Evolutionary conservation across 108 stramenopile species (phyloP).

Genomic region (Conticribra weissflogii): DNA sequence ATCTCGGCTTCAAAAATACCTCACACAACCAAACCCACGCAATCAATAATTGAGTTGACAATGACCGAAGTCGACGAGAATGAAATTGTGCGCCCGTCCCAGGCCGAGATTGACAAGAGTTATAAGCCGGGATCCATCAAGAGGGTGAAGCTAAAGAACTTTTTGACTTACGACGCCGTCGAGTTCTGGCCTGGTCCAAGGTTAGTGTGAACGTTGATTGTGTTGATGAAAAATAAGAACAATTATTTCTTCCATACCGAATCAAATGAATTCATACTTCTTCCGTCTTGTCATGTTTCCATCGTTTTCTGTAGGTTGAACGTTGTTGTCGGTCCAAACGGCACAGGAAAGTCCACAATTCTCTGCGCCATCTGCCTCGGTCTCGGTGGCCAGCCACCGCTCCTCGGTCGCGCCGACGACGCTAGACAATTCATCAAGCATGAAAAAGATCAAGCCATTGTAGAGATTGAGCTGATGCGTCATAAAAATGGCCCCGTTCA

Average conservation of each 20-base stretch:
- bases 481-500: constrained; percentile 21
- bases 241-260: no score
- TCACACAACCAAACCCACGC: no score
- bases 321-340: constrained; percentile 94
- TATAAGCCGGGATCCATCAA: constrained; percentile 83
- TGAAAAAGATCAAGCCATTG: constrained; percentile 72
- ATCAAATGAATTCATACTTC: no score
- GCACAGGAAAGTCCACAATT: constrained; percentile 95
- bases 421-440: constrained; percentile 87
- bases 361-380: constrained; percentile 95
- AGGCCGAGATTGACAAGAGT: constrained; percentile 46
- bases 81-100: constrained; percentile 39
- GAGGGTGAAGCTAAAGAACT: constrained; percentile 72
- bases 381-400: constrained; percentile 82
- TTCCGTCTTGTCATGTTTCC: constrained; percentile 7
- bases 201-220: no score
- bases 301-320: constrained; percentile 69
- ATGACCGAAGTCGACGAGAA: constrained; percentile 11
- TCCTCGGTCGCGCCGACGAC: constrained; percentile 91
- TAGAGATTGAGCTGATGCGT: constrained; percentile 85
- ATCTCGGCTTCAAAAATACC: no score
- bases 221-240: no score
- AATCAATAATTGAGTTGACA: no score
- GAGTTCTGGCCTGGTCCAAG: constrained; percentile 74
- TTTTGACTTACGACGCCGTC: constrained; percentile 76